Evolutionary conservation across 805 yeast genomes (phyloP).

Genomic region (Wickerhamomyces strasburgensis): DNA sequence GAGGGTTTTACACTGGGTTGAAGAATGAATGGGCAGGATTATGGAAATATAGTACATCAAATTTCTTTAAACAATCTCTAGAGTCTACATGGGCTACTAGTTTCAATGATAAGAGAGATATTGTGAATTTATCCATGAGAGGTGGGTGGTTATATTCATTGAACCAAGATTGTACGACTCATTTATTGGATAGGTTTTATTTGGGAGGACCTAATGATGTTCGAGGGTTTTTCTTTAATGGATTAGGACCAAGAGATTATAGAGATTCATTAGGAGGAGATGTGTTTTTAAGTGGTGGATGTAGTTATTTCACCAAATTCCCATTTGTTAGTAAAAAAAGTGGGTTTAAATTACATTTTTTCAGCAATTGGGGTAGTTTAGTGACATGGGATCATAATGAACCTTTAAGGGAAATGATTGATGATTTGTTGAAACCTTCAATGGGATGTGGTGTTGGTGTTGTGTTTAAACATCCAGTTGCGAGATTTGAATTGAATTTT

Average conservation of each 20-base stretch:
- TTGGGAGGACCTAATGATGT: slow-evolving; percentile 76
- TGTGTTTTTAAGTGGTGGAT: slow-evolving; percentile 49
- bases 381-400: slow-evolving; percentile 33
- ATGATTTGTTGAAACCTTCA: slow-evolving; percentile 39
- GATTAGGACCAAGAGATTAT: slow-evolving; percentile 57
- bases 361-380: slow-evolving; percentile 62
- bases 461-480: slow-evolving; percentile 56
- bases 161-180: slow-evolving; percentile 30
- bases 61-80: slow-evolving; percentile 32
- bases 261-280: slow-evolving; percentile 66
- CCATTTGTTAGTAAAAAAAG: slow-evolving; percentile 46
- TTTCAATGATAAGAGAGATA: slow-evolving; percentile 31
- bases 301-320: slow-evolving; percentile 52
- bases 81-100: slow-evolving; percentile 31
- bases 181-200: slow-evolving; percentile 74
- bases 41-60: slow-evolving; percentile 16
- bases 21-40: slow-evolving; percentile 41
- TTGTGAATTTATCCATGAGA: slow-evolving; percentile 44
- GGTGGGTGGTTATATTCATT: slow-evolving; percentile 53
- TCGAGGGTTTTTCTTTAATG: slow-evolving; percentile 62
- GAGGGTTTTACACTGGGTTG: slow-evolving; percentile 36
- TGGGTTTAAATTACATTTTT: slow-evolving; percentile 58
- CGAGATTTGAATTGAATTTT: slow-evolving; percentile 63
- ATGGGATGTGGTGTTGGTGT: slow-evolving; percentile 56
- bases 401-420: slow-evolving; percentile 18